Conservation (phyloP, 1,284 basidiomycete genomes). For the Sanguinoderma infundibulare region DNA sequence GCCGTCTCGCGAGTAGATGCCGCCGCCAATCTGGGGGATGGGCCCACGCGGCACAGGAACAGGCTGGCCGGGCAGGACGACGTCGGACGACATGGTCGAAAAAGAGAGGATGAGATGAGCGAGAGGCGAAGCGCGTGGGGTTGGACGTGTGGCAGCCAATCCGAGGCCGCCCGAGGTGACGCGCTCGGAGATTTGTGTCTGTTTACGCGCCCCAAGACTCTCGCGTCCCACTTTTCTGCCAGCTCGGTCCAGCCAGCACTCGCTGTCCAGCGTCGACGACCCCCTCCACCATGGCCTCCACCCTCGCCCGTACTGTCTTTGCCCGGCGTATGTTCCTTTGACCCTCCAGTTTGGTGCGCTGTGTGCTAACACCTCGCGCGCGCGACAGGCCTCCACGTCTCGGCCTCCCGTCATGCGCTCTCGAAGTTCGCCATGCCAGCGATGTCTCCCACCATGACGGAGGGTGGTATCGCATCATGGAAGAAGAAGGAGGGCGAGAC, state of each 20-base stretch:
- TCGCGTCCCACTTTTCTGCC: conserved; percentile 27
- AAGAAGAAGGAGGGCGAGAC: conserved; percentile 96
- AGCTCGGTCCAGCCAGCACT: conserved; percentile 26
- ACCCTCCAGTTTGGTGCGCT: not conserved
- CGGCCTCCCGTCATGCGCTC: conserved; percentile 79
- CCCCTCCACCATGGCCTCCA: conserved; percentile 53
- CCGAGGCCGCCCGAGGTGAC: conserved; percentile 25
- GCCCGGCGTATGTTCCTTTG: conserved; percentile 58
- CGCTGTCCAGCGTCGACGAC: conserved; percentile 21
- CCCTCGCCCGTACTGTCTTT: conserved; percentile 65
- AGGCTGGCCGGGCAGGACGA: conserved; percentile 84
- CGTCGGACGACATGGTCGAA: conserved; percentile 42
- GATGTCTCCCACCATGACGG: conserved; percentile 99
- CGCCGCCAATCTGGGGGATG: conserved; percentile 64
- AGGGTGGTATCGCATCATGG: conserved; percentile 97
- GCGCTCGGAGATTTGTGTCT: conserved; percentile 32
- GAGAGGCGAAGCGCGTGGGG: conserved; percentile 11
- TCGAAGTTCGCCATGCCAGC: conserved; percentile 96
- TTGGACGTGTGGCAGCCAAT: conserved; percentile 13
- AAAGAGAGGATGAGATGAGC: conserved; percentile 9
- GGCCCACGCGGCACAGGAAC: conserved; percentile 64
- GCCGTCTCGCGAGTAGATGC: conserved; percentile 72
- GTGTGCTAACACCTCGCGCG: conserved; percentile 12
- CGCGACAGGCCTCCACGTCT: conserved; percentile 78
- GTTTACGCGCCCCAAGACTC: conserved; percentile 38